Percentiles rank a stretch among this genome's conserved stretches.
These are phyloP conservation scores for Heimioporus sp. DNA, from an alignment of 768 basidiomycete genomes.

Conservation along the genomic window DNA sequence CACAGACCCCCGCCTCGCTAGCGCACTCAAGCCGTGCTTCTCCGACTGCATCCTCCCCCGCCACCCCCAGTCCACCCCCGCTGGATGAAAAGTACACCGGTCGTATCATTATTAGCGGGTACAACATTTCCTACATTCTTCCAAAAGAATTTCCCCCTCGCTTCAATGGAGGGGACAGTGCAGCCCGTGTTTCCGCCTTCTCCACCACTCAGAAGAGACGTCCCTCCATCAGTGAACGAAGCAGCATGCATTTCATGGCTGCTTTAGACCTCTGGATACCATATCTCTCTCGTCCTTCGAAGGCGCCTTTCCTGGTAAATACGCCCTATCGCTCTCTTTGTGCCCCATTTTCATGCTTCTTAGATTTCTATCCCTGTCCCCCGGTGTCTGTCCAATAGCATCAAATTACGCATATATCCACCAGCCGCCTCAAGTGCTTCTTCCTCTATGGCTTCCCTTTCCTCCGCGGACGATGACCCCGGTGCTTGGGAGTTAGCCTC, in stretches of 20 bases:
- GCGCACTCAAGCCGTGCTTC: slow-evolving; percentile 35
- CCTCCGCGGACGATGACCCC: slow-evolving; percentile 70
- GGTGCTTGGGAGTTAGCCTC: slow-evolving; percentile 73
- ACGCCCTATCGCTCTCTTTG: not conserved
- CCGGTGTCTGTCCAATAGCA: slow-evolving; percentile 72
- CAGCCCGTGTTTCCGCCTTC: slow-evolving; percentile 21
- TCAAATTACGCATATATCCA: slow-evolving; percentile 73
- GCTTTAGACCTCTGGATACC: slow-evolving; percentile 78
- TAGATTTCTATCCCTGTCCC: slow-evolving; percentile 79
- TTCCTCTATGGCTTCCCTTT: slow-evolving; percentile 70
- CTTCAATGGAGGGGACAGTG: slow-evolving; percentile 23
- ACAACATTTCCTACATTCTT: slow-evolving; percentile 72
- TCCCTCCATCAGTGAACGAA: slow-evolving; percentile 54
- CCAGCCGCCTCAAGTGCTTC: slow-evolving; percentile 48
- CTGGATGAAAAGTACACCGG: slow-evolving; percentile 72
- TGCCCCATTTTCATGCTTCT: slow-evolving; percentile 4
- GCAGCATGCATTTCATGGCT: slow-evolving; percentile 72
- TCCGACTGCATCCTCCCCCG: slow-evolving; percentile 30
- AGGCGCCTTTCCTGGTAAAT: slow-evolving; percentile 71
- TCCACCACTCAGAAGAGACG: slow-evolving; percentile 41
- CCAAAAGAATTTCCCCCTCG: slow-evolving; percentile 60
- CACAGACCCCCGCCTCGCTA: slow-evolving; percentile 35
- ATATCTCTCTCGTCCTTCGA: slow-evolving; percentile 62
- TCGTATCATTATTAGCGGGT: slow-evolving; percentile 72
- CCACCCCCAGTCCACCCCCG: slow-evolving; percentile 33